Conservation (phyloP, 805 yeast genomes). For the Clavispora phyllophila region DNA sequence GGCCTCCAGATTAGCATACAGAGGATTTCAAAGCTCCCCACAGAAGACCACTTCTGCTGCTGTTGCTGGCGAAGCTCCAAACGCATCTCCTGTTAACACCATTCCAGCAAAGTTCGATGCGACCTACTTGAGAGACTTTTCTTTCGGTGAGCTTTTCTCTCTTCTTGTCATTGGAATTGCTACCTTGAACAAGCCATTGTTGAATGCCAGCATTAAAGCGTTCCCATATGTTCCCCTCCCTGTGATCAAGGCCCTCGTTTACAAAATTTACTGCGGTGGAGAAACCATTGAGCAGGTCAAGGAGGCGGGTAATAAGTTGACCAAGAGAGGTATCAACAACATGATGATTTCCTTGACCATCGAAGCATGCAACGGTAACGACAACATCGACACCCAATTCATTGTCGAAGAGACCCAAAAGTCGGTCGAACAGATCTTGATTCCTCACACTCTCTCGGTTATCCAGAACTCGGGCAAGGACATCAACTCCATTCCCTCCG, state of each 20-base stretch:
- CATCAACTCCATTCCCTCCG: constrained; percentile 75
- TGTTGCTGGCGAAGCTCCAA: constrained; percentile 8
- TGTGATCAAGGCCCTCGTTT: constrained; percentile 66
- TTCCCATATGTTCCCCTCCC: constrained; percentile 76
- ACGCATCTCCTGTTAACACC: constrained; percentile 6
- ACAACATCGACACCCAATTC: constrained; percentile 51
- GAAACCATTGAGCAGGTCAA: constrained; percentile 67
- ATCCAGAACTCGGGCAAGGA: constrained; percentile 41
- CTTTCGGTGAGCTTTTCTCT: constrained; percentile 53
- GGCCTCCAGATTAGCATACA: neutral
- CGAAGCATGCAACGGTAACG: constrained; percentile 83
- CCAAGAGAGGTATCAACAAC: constrained; percentile 75
- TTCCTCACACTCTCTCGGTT: constrained; percentile 65
- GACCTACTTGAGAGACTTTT: constrained; percentile 38
- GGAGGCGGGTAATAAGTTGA: constrained; percentile 61
- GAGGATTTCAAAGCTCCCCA: constrained; percentile 10
- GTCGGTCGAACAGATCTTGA: constrained; percentile 63
- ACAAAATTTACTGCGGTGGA: constrained; percentile 88
- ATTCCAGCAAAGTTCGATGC: constrained; percentile 9
- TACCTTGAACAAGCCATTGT: constrained; percentile 58
- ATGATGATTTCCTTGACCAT: constrained; percentile 95
- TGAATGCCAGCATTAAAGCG: constrained; percentile 54
- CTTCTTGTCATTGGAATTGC: constrained; percentile 65
- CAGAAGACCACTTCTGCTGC: constrained; percentile 7
- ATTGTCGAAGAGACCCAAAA: constrained; percentile 60